These are phyloP conservation scores for Cyathus striatus DNA, from an alignment of 768 basidiomycete genomes.

Conservation along the genomic window DNA sequence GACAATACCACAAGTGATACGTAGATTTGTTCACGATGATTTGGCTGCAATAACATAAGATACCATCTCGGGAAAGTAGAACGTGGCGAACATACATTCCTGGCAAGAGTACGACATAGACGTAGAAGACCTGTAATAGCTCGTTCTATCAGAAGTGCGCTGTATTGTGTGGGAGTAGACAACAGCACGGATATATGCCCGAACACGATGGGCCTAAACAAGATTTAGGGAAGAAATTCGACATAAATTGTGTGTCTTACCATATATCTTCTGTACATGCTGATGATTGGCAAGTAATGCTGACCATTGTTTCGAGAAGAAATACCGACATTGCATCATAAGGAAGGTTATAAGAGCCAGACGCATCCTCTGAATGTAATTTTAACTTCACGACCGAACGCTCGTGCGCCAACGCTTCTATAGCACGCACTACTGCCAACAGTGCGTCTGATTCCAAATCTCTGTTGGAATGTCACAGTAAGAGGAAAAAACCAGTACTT, in stretches of 20 bases:
- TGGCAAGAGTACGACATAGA: conserved; percentile 78
- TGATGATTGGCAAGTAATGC: conserved; percentile 73
- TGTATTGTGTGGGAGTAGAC: conserved; percentile 73
- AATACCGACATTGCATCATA: conserved; percentile 97
- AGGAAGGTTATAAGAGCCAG: conserved; percentile 51
- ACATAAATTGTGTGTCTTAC: conserved; percentile 38
- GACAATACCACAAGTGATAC: conserved; percentile 89
- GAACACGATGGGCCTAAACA: conserved; percentile 83
- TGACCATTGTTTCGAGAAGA: conserved; percentile 92
- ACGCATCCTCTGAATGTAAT: conserved; percentile 58
- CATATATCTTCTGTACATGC: conserved; percentile 85
- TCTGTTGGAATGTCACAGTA: conserved; percentile 32
- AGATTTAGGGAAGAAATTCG: neutral
- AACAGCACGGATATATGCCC: conserved; percentile 89
- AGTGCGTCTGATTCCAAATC: conserved; percentile 76
- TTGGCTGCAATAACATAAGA: conserved; percentile 41
- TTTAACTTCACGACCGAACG: conserved; percentile 77
- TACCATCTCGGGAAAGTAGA: neutral
- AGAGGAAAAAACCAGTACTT: conserved; percentile 2
- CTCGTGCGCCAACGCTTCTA: conserved; percentile 88
- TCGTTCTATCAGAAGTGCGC: conserved; percentile 87
- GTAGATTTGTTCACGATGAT: conserved; percentile 89
- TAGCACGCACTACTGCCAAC: conserved; percentile 76
- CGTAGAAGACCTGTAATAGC: conserved; percentile 86
- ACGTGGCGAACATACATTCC: conserved; percentile 47